Conservation (phyloP, 495 filamentous ascomycete species). For the Stereocaulon alpinum region DNA sequence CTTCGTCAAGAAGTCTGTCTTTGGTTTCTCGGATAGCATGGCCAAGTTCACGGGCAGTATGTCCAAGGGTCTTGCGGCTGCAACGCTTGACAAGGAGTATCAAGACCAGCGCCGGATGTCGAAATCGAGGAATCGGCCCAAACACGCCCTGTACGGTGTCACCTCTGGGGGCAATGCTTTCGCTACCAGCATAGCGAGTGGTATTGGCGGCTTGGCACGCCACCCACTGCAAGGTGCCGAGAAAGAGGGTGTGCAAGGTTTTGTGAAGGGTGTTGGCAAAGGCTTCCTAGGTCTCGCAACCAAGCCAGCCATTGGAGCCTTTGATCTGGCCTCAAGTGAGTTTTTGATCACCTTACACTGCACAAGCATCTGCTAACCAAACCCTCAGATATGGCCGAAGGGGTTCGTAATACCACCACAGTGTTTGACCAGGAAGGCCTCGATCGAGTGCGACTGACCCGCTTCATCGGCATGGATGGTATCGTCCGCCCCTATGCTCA, state of each 20-base stretch:
- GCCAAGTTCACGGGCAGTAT: constrained; percentile 95
- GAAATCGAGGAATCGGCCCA: constrained; percentile 83
- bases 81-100: constrained; percentile 96
- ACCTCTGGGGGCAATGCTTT: constrained; percentile 93
- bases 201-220: constrained; percentile 82
- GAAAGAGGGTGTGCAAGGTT: constrained; percentile 84
- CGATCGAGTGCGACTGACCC: constrained; percentile 82
- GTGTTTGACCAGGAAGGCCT: constrained; percentile 93
- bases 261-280: constrained; percentile 96
- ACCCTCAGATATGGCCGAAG: constrained; percentile 66
- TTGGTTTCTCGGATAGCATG: constrained; percentile 90
- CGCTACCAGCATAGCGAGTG: constrained; percentile 80
- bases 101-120: constrained; percentile 93
- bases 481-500: constrained; percentile 93
- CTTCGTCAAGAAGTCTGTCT: constrained; percentile 97
- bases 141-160: constrained; percentile 93
- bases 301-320: constrained; percentile 92
- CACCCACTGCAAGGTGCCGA: constrained; percentile 94
- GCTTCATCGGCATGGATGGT: constrained; percentile 84
- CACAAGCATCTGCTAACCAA: constrained; percentile 20
- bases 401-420: constrained; percentile 95
- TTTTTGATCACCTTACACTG: constrained; percentile 1
- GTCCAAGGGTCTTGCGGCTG: constrained; percentile 88
- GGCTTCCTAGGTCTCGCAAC: constrained; percentile 85
- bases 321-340: constrained; percentile 82